These are phyloP conservation scores for Sporobolomyces roseus DNA, from an alignment of 768 basidiomycete species.

Conservation along the genomic window DNA sequence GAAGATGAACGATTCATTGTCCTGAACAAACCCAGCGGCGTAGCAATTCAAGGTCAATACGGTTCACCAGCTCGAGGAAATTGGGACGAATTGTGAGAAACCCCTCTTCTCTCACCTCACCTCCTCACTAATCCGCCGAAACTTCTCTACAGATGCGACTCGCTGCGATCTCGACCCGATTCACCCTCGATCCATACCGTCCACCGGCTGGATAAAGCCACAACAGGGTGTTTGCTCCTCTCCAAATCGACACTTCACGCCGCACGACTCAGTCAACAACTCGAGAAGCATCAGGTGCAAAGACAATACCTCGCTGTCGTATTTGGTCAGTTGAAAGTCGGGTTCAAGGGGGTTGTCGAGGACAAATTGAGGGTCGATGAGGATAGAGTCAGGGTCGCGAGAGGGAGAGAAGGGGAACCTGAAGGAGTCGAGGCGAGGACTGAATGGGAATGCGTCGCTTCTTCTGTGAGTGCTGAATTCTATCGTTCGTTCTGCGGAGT, in stretches of 20 bases:
- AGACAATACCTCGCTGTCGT: constrained; percentile 37
- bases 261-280: constrained; percentile 10
- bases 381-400: constrained; percentile 23
- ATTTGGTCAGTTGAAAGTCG: constrained; percentile 27
- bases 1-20: constrained; percentile 15
- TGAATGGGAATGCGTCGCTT: constrained; percentile 27
- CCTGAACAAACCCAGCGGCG: constrained; percentile 27
- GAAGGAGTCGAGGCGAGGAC: constrained; percentile 22
- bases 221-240: constrained; percentile 27
- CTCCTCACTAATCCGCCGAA: no score
- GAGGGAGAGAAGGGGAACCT: constrained; percentile 6
- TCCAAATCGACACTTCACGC: constrained; percentile 15
- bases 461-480: constrained; percentile 26
- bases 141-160: not conserved
- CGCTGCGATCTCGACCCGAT: not conserved
- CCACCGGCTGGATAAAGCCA: constrained; percentile 36
- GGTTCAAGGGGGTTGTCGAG: constrained; percentile 19
- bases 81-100: constrained; percentile 21
- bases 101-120: not conserved
- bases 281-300: constrained; percentile 21
- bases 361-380: constrained; percentile 19
- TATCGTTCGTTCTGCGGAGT: no score
- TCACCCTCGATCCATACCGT: constrained; percentile 9
- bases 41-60: constrained; percentile 25
- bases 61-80: constrained; percentile 2